Evolutionary conservation across 371 early-diverging fungal species (phyloP).

Genomic region (Mortierella sp.): DNA sequence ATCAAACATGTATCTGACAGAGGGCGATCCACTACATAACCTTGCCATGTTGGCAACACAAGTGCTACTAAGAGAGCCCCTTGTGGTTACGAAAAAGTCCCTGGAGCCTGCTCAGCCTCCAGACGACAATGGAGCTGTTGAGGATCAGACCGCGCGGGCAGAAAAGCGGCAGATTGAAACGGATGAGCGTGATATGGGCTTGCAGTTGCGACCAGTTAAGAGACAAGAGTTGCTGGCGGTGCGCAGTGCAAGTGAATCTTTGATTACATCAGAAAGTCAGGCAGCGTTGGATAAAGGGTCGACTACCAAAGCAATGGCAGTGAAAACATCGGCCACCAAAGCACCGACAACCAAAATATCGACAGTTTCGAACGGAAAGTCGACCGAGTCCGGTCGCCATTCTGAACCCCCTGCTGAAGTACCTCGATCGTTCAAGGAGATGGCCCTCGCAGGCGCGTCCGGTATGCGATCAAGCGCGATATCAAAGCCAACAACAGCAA

Average conservation of each 20-base stretch:
- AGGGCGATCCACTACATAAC: slow-evolving; percentile 21
- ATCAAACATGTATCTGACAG: not conserved
- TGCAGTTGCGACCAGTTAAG: slow-evolving; percentile 32
- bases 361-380: too few relatives aligned
- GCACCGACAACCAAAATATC: too few relatives aligned
- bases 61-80: slow-evolving; percentile 33
- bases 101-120: not conserved
- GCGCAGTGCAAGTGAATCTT: not conserved
- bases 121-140: not conserved
- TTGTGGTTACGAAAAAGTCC: slow-evolving; percentile 19
- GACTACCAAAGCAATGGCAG: too few relatives aligned
- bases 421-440: too few relatives aligned
- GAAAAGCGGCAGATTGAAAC: slow-evolving; percentile 22
- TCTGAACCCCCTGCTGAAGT: too few relatives aligned
- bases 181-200: slow-evolving; percentile 25
- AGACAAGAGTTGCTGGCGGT: slow-evolving; percentile 5
- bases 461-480: too few relatives aligned
- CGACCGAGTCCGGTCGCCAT: too few relatives aligned
- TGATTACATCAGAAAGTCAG: not conserved
- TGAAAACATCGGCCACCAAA: too few relatives aligned
- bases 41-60: slow-evolving; percentile 34
- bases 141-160: not conserved
- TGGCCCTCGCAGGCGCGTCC: too few relatives aligned
- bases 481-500: too few relatives aligned
- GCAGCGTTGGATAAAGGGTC: too few relatives aligned